Evolutionary conservation across 352 stramenopile species (phyloP), one percentile per base, ranked within the genome.

Genomic region (Phytophthora chlamydospora): DNA sequence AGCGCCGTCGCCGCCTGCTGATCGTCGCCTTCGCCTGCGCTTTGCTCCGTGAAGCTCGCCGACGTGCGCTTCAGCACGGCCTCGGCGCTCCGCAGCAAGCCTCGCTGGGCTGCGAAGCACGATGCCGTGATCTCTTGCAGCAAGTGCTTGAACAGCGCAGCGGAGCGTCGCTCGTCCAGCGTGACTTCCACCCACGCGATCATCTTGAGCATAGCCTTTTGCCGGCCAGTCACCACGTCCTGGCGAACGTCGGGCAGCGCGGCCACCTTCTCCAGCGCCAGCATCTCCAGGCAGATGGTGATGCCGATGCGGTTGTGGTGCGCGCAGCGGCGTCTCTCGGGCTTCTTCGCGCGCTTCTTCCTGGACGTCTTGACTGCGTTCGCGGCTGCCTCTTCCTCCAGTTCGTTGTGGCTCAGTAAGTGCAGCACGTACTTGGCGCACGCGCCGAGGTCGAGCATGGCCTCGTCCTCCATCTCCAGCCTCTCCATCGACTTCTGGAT

Each of bases 301-400:
- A 91, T 81, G 0, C 77, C 78, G 29, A 89, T 80, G 2, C 82
- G 78, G 43, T 91, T 91, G 54, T 89, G 78, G 39, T 91, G 82
- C n/a, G 82, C 80, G 35, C 82, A 89, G 11, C 48, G 64, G 12
- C 66, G 53, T 57, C 29, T 53, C 45, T 57, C 69, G 21, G 14
- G 49, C 47, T 55, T 70, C 61, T 60, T 73, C 43, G 56, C 42
- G 46, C 47, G 52, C 33, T 64, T 54, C 36, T 64, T 70, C 11
- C 13, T 36, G 6, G 52, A 41, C 11, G 29, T 11, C 9, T 55
- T 55, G 11, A 61, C 47, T 6, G 48, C 40, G 12, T 68, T 43
- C 1, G 58, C 12, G 12, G 69, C 43, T 4, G 54, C 50, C 19
- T 70, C 61, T 16, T 65, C 40, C 19, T 67, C 51, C 38, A 78